Evolutionary conservation across 768 basidiomycete genomes (phyloP).

Genomic region (Boletus rufocinnamomeus): DNA sequence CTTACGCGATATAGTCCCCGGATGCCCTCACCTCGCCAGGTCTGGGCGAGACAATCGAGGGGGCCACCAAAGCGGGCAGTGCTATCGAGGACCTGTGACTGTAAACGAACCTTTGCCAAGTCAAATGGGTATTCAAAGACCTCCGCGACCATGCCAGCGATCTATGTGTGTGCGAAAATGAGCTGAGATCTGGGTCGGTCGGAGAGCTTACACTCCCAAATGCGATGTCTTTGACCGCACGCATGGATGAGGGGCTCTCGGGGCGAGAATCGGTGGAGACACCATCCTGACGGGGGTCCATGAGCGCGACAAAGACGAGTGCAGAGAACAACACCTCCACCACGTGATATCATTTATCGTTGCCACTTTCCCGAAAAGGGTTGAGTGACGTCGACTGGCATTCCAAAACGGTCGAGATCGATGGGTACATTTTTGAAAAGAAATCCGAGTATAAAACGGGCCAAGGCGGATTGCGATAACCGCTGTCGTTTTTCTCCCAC

Average conservation of each 20-base stretch:
- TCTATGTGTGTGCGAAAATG: slow-evolving; percentile 38
- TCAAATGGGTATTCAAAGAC: slow-evolving; percentile 93
- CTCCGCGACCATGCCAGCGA: slow-evolving; percentile 83
- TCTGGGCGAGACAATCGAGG: slow-evolving; percentile 61
- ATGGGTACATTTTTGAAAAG: slow-evolving; percentile 2
- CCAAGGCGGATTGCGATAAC: slow-evolving; percentile 1
- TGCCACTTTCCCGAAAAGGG: slow-evolving; percentile 4
- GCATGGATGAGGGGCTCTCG: not conserved
- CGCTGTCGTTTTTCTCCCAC: slow-evolving; percentile 6
- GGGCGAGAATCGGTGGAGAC: not conserved
- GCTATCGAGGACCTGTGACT: slow-evolving; percentile 79
- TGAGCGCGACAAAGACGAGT: not conserved
- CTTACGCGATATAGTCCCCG: slow-evolving; percentile 55
- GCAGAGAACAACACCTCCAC: not conserved
- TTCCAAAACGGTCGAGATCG: slow-evolving; percentile 23
- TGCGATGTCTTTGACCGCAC: slow-evolving; percentile 46
- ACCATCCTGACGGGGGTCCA: not conserved
- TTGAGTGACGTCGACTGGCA: slow-evolving; percentile 28
- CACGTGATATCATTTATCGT: slow-evolving; percentile 15
- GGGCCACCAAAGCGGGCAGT: slow-evolving; percentile 59
- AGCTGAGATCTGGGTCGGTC: not conserved
- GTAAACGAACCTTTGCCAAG: slow-evolving; percentile 87
- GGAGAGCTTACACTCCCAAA: slow-evolving; percentile 47
- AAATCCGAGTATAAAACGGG: slow-evolving; percentile 27
- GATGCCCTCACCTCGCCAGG: slow-evolving; percentile 57